Conservation (phyloP, 768 basidiomycete genomes). For the Amanita rimosa region DNA sequence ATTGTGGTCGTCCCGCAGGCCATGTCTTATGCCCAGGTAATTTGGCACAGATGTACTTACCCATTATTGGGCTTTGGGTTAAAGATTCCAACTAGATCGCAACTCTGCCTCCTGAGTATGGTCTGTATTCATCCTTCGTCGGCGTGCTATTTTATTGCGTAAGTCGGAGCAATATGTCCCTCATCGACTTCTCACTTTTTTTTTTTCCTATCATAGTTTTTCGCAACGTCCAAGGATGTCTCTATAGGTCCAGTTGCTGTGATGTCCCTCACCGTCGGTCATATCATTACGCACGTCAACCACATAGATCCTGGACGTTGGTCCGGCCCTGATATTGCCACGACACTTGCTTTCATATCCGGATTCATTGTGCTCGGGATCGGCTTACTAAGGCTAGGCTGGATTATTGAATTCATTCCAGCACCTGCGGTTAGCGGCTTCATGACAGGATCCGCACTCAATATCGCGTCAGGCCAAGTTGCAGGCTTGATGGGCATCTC, state of each 20-base stretch:
- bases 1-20: conserved; percentile 92
- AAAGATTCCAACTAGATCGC: conserved; percentile 46
- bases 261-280: conserved; percentile 83
- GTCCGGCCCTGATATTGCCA: conserved; percentile 68
- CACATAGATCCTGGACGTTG: conserved; percentile 43
- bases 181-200: conserved; percentile 1
- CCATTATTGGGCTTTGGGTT: too few species aligned
- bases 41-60: not conserved
- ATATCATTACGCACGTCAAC: conserved; percentile 65
- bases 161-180: conserved; percentile 14
- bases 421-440: conserved; percentile 78
- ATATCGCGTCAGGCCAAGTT: conserved; percentile 79
- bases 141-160: conserved; percentile 80
- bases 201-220: conserved; percentile 44
- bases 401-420: conserved; percentile 93
- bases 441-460: conserved; percentile 98
- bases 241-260: conserved; percentile 99
- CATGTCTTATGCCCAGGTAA: conserved; percentile 79
- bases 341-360: conserved; percentile 71
- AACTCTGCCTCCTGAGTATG: conserved; percentile 76
- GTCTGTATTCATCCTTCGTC: conserved; percentile 89
- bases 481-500: conserved; percentile 84
- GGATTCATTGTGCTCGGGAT: conserved; percentile 89
- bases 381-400: conserved; percentile 82
- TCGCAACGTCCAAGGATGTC: conserved; percentile 96